Evolutionary conservation across 2,329 filamentous ascomycete genomes (phyloP).

Genomic region (Iodosphaeria phyllophila): DNA sequence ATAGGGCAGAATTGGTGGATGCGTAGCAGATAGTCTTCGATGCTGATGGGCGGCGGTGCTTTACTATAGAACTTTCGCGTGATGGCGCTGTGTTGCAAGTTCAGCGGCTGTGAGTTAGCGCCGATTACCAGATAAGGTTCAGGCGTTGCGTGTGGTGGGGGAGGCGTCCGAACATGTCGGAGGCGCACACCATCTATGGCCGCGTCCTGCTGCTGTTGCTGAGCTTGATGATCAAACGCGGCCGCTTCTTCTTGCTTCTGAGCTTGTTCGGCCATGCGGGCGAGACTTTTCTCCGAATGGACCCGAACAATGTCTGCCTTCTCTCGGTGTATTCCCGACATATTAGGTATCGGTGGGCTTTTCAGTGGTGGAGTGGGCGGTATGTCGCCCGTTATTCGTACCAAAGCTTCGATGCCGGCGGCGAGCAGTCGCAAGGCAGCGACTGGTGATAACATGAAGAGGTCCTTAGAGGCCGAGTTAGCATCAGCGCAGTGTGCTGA

Average conservation of each 20-base stretch:
- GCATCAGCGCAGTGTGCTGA: constrained; percentile 23
- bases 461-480: constrained; percentile 33
- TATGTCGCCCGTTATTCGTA: constrained; percentile 57
- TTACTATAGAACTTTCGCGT: constrained; percentile 90
- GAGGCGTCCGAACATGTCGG: constrained; percentile 14
- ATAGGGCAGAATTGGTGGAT: constrained; percentile 86
- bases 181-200: constrained; percentile 36
- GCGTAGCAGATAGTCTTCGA: constrained; percentile 70
- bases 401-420: constrained; percentile 49
- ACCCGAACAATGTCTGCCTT: constrained; percentile 40
- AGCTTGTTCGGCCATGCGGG: constrained; percentile 22
- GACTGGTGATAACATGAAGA: constrained; percentile 53
- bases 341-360: constrained; percentile 42
- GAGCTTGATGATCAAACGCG: constrained; percentile 2
- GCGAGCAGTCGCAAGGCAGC: constrained; percentile 68
- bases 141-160: constrained; percentile 12
- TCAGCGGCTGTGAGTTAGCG: constrained; percentile 53
- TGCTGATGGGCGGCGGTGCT: constrained; percentile 60
- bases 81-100: constrained; percentile 67
- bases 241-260: constrained; percentile 12
- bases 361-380: constrained; percentile 60
- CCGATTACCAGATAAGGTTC: constrained; percentile 43
- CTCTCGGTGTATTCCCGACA: constrained; percentile 42
- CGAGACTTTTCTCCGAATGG: constrained; percentile 34
- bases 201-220: constrained; percentile 9